Evolutionary conservation across 768 basidiomycete genomes (phyloP).

Genomic region (Galerina sulciceps): DNA sequence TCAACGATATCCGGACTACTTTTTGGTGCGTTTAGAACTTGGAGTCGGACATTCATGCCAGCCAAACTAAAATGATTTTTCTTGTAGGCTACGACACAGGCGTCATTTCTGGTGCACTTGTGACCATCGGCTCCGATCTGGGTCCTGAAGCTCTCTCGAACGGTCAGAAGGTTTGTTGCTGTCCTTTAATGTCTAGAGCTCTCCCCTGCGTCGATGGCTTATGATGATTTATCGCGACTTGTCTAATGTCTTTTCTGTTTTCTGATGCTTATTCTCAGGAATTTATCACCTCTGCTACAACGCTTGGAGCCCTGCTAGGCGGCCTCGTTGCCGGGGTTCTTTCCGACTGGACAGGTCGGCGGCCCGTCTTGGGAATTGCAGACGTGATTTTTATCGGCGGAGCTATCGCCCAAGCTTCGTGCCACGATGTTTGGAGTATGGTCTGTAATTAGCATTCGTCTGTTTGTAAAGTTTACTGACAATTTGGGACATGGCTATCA

Average conservation of each 20-base stretch:
- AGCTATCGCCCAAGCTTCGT: conserved; percentile 72
- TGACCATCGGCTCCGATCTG: conserved; percentile 70
- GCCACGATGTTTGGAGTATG: conserved; percentile 74
- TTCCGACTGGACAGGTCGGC: conserved; percentile 74
- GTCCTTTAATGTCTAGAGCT: not conserved
- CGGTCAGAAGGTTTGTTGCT: conserved; percentile 58
- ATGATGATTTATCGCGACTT: too few species aligned
- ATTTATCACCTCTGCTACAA: conserved; percentile 81
- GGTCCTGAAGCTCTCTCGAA: conserved; percentile 59
- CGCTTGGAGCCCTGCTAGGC: conserved; percentile 78
- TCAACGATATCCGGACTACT: conserved; percentile 79
- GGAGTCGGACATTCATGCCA: not conserved
- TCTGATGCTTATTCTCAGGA: conserved; percentile 46
- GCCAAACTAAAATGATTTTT: not conserved
- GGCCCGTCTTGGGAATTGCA: conserved; percentile 65
- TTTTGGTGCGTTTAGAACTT: conserved; percentile 57
- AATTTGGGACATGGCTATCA: conserved; percentile 21
- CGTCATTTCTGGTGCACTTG: conserved; percentile 80
- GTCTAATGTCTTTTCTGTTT: not conserved
- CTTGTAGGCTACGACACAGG: conserved; percentile 78
- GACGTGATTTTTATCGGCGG: conserved; percentile 79
- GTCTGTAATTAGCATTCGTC: conserved; percentile 33
- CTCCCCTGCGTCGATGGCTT: not conserved
- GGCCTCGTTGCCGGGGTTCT: conserved; percentile 70
- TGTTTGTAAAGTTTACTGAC: not conserved